Evolutionary conservation across 805 yeast genomes (phyloP), one percentile per base, ranked within the genome.

Genomic region (Candida orba): DNA sequence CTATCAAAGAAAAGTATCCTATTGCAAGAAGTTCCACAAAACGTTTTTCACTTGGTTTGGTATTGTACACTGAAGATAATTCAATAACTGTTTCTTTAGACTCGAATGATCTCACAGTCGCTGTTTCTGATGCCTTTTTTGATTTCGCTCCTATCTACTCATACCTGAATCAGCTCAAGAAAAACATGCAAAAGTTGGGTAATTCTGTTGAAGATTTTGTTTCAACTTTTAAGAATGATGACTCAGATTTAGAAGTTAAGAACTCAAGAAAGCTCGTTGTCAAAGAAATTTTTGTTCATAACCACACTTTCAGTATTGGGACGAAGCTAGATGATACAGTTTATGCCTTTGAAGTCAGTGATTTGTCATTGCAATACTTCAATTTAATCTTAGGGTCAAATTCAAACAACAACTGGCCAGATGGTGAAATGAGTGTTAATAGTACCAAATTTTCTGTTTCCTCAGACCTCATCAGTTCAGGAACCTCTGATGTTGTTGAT

Each of bases 401-500:
- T 1, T 8, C 14, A 4, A 15, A 33, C 2, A 38, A 22, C 3
- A 14, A 23, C 4, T 46, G 43, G 38, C 52, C 58, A 0, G 49
- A 44, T 32, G 58, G 59, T 35, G 58, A 56, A n/a, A 8, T 53
- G 14, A 33, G 36, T 2, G 44, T 57, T 0, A 59, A 55, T 13
- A 65, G 63, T 40, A 44, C 63, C 10, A 53, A 55, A 10, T 43
- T 68, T 13, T 35, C 57, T 5, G 44, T 69, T 2, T 58, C 58
- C 22, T 65, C 63, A 27, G 50, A 50, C 1, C 34, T 44, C 8
- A 54, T 68, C 25, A 64, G 70, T 48, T 51, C 71, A 54, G 38
- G 64, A 40, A 49, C 74, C 52, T 56, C 76, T 2, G 66, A 66
- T 5, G 38, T 76, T 3, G 39, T 74, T 15, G 78, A 83, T 51